These are phyloP conservation scores for Metarhizium robertsii DNA, from an alignment of 2,329 filamentous ascomycete genomes.

Conservation along the genomic window DNA sequence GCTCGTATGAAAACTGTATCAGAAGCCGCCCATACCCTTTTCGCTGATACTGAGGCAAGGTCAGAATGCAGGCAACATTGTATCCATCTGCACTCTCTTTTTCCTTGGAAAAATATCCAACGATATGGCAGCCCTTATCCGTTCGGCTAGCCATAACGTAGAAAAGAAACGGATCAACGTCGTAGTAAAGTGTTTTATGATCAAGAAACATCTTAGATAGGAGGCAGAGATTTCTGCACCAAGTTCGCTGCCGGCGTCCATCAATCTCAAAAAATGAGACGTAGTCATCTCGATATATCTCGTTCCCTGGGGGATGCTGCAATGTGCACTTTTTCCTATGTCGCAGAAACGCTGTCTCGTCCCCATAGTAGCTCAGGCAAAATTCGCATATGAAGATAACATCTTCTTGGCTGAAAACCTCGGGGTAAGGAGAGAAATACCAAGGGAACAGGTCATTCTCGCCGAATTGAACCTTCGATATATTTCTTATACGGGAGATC, in stretches of 20 bases:
- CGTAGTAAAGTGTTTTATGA: constrained; percentile 97
- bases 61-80: constrained; percentile 97
- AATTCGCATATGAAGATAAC: constrained; percentile 96
- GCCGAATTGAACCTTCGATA: constrained; percentile 91
- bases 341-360: constrained; percentile 70
- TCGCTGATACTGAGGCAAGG: constrained; percentile 89
- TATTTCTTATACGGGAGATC: constrained; percentile 89
- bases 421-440: constrained; percentile 98
- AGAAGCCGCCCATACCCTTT: constrained; percentile 88
- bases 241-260: constrained; percentile 84
- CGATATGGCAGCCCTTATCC: constrained; percentile 83
- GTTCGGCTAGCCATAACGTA: constrained; percentile 93
- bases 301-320: constrained; percentile 90
- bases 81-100: constrained; percentile 96
- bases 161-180: constrained; percentile 98
- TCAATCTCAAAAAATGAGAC: constrained; percentile 98
- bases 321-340: constrained; percentile 87
- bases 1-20: constrained; percentile 95
- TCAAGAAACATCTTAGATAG: constrained; percentile 94
- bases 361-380: constrained; percentile 84
- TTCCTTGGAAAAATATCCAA: constrained; percentile 99
- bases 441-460: constrained; percentile 87
- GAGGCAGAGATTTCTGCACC: constrained; percentile 92
- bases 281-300: constrained; percentile 91
- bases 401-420: constrained; percentile 78